Conservation (phyloP, 805 yeast species). For the Lipomyces mesembrius region DNA sequence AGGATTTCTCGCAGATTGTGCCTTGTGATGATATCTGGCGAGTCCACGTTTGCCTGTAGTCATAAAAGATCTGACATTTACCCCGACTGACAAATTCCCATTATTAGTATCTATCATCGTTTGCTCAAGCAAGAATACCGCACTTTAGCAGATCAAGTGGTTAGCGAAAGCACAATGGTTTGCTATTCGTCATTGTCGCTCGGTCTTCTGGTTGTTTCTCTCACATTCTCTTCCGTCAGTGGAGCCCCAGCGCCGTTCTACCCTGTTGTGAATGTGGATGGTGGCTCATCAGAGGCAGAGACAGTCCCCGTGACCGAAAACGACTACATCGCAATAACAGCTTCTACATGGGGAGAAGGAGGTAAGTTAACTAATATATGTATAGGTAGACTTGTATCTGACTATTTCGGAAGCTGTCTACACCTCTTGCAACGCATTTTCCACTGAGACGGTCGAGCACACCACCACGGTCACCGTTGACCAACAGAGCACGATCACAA, state of each 20-base stretch:
- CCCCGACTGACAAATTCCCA: neutral
- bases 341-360: neutral
- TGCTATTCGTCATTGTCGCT: neutral
- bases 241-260: slow-evolving; percentile 13
- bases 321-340: neutral
- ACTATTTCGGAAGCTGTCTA: neutral
- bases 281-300: slow-evolving; percentile 14
- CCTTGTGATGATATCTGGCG: neutral
- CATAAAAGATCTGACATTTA: neutral
- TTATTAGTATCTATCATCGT: neutral
- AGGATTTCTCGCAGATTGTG: neutral
- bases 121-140: neutral
- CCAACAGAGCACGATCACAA: slow-evolving; percentile 5
- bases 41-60: neutral
- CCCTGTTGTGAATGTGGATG: slow-evolving; percentile 30
- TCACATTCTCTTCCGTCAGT: neutral
- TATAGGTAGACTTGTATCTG: slow-evolving; percentile 1
- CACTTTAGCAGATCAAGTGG: neutral
- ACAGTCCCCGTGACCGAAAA: slow-evolving; percentile 9
- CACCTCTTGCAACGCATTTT: slow-evolving; percentile 5
- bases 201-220: neutral
- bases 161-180: neutral
- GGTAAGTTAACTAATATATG: neutral
- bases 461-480: slow-evolving; percentile 15
- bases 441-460: slow-evolving; percentile 12